Conservation (phyloP, 1,284 basidiomycete species). For the Austroboletus novae-zelandiae region DNA sequence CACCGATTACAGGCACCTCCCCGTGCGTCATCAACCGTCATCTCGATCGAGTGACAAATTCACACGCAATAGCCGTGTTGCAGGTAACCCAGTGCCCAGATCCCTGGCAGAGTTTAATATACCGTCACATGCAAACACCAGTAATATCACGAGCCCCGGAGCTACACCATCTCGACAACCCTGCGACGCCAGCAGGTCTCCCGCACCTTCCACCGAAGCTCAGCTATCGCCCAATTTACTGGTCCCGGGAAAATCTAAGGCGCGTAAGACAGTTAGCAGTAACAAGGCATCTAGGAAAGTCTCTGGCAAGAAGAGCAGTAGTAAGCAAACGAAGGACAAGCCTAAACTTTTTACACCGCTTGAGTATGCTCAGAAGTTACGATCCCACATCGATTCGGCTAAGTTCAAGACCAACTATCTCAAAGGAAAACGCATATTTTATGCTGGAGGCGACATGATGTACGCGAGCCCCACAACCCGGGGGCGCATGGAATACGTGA, state of each 20-base stretch:
- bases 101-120: conserved; percentile 12
- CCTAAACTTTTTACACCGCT: conserved; percentile 33
- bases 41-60: not conserved
- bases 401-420: conserved; percentile 37
- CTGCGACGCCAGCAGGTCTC: not conserved
- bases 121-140: conserved; percentile 2
- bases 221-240: not conserved
- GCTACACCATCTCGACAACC: conserved; percentile 1
- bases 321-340: conserved; percentile 24
- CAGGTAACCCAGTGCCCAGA: conserved; percentile 1
- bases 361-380: conserved; percentile 40
- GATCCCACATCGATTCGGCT: conserved; percentile 23
- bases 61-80: not conserved
- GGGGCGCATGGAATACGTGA: conserved; percentile 58
- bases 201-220: not conserved
- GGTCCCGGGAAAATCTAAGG: conserved; percentile 1
- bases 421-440: conserved; percentile 53
- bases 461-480: conserved; percentile 50
- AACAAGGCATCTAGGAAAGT: conserved; percentile 14
- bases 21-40: not conserved
- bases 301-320: conserved; percentile 14
- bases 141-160: conserved; percentile 24
- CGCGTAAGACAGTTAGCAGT: conserved; percentile 13
- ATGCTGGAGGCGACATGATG: conserved; percentile 54
- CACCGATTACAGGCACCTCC: not conserved